Evolutionary conservation across 371 early-diverging fungal species (phyloP).

Genomic region (Mortierella sp.): DNA sequence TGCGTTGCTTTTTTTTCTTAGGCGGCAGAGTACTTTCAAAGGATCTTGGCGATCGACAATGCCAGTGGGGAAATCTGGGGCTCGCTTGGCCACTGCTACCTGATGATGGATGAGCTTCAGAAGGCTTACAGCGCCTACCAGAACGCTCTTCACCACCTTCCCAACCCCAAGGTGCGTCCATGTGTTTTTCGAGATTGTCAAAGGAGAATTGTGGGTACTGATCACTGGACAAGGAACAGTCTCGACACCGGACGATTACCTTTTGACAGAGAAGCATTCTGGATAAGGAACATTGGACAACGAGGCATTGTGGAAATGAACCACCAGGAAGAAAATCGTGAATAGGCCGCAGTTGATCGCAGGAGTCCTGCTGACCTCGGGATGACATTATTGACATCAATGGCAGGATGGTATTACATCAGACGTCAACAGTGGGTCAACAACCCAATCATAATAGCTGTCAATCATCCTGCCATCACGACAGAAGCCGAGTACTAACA

Average conservation of each 20-base stretch:
- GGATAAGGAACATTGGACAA: background rate
- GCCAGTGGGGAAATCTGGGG: constrained; percentile 95
- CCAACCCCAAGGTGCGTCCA: constrained; percentile 82
- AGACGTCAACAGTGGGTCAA: background rate
- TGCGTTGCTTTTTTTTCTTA: constrained; percentile 26
- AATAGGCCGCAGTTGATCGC: background rate
- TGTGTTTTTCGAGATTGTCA: background rate
- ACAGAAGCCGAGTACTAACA: background rate
- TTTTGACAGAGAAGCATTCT: background rate
- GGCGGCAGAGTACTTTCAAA: constrained; percentile 92
- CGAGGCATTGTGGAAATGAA: background rate
- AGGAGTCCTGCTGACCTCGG: background rate
- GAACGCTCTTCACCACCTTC: constrained; percentile 90
- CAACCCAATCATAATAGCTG: background rate
- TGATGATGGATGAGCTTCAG: constrained; percentile 94
- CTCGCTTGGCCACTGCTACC: constrained; percentile 92
- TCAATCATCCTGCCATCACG: background rate
- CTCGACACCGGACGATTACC: background rate
- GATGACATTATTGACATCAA: background rate
- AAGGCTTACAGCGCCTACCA: constrained; percentile 95
- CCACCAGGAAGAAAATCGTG: background rate
- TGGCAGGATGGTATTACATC: background rate
- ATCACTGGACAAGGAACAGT: background rate
- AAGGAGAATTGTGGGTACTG: background rate
- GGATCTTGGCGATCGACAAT: constrained; percentile 83